Conservation (phyloP, 139 green algal genomes). For the Auxenochlorella pyrenoidosa region DNA sequence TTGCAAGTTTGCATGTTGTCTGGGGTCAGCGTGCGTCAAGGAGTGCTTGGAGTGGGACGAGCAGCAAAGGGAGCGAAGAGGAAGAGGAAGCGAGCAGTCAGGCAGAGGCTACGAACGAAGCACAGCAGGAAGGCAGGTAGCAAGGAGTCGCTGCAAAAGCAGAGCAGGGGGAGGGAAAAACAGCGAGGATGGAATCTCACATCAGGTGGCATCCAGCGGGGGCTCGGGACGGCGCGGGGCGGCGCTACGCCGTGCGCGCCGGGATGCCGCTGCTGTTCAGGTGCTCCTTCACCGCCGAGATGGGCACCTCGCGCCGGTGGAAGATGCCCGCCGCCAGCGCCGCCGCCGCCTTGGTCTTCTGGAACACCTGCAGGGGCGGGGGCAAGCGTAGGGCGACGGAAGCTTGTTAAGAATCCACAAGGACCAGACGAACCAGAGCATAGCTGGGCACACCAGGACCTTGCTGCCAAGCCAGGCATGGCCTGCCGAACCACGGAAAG, state of each 20-base stretch:
- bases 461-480: no score
- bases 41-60: no score
- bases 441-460: no score
- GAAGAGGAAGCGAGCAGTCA: background rate
- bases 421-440: no score
- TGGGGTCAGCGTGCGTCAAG: background rate
- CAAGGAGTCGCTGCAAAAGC: background rate
- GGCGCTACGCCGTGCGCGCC: conserved; percentile 65
- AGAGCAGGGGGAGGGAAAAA: background rate
- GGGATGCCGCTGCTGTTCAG: conserved; percentile 82
- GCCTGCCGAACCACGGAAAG: no score
- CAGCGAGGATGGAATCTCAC: background rate
- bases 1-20: background rate
- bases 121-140: background rate
- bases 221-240: background rate
- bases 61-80: no score
- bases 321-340: conserved; percentile 99
- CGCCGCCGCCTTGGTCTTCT: conserved; percentile 80
- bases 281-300: conserved; percentile 92
- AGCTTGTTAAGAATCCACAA: no score
- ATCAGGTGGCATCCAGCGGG: background rate
- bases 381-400: no score
- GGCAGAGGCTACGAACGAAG: background rate
- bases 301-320: conserved; percentile 94
- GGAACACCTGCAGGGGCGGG: conserved; percentile 70